phyloP scores from a whole-genome alignment of 768 basidiomycete genomes.

The Neoboletus brunneissimus region DNA sequence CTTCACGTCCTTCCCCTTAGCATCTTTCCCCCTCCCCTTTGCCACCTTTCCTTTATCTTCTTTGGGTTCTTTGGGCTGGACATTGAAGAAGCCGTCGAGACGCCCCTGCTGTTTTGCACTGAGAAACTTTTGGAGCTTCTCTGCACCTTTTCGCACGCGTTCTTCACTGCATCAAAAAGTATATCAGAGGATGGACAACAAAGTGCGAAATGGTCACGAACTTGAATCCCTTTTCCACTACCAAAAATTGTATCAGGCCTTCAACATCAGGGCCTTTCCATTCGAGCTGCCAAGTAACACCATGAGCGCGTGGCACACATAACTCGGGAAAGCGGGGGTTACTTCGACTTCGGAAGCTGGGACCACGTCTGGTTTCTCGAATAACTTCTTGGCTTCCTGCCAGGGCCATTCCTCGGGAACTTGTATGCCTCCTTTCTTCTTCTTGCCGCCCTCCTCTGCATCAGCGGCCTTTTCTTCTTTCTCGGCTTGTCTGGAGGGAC shows the following conservation, averaged over 20 bases:
- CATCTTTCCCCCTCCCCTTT: conserved; percentile 38
- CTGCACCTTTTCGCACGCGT: conserved; percentile 90
- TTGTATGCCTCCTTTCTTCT: conserved; percentile 69
- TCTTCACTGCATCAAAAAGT: conserved; percentile 67
- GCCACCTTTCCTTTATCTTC: conserved; percentile 44
- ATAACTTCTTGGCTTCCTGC: conserved; percentile 91
- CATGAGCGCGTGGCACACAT: background rate
- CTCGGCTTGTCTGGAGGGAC: conserved; percentile 28
- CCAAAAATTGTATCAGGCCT: conserved; percentile 90
- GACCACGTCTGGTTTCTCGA: conserved; percentile 85
- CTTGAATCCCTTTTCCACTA: conserved; percentile 97
- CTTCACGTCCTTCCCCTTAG: conserved; percentile 44
- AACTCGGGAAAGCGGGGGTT: conserved; percentile 5
- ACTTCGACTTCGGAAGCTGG: conserved; percentile 87
- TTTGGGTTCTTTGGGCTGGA: conserved; percentile 57
- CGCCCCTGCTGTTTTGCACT: conserved; percentile 94
- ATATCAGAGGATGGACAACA: background rate
- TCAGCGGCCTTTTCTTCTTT: conserved; percentile 46
- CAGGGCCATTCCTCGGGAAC: conserved; percentile 97
- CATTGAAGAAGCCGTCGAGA: conserved; percentile 91
- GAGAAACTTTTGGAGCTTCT: conserved; percentile 85
- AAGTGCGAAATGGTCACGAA: conserved; percentile 29
- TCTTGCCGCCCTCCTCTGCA: conserved; percentile 38
- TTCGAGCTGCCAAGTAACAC: conserved; percentile 58
- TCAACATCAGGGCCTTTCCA: conserved; percentile 94